Evolutionary conservation across 257 asterid genomes (phyloP), one percentile per base, ranked within the genome.

Genomic region (Haberlea rhodopensis): DNA sequence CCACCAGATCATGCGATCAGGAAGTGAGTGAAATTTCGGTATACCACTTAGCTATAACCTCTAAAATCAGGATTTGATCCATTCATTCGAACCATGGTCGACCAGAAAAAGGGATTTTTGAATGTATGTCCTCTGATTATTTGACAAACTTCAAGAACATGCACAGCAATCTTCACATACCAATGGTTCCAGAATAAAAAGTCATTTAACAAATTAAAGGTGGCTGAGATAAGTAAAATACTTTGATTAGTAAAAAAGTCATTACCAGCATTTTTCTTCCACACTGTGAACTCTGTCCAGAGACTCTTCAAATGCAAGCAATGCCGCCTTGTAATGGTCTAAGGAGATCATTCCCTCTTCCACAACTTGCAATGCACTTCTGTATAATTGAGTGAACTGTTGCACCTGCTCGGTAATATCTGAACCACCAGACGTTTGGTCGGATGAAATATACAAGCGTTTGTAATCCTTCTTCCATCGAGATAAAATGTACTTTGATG

Each of bases 401-500:
- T 73, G 78, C 68, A 53, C 79, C 72, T 53, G 71, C 62, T 79
- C 85, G 26, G 71, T 37, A 22, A 57, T 25, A 67, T 79, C 88
- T 18, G 22, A 48, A 48, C 56, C 37, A 52, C 63, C 79, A 2
- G 54, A 66, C 34, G 45, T 70, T 0, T 71, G 62, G 28, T 79
- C 84, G 8, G 75, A 81, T 34, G 16, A 34, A 6, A 75, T 15
- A 51, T 37, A 59, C 4, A 82, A 52, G 25, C 90, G 82, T 69
- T 85, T 87, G 58, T 80, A 90, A 60, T 87, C 97, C 78, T 76
- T 85, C 64, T 68, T 84, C 96, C 96, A 87, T 63, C 96, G 74
- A 2, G 90, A 20, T 65, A 90, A 49, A 66, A 90, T 71, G 78
- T 87, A 90, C 63, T 82, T 87, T 1, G 81, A 29, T 0, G 96